Evolutionary conservation across 2,329 filamentous ascomycete genomes (phyloP).

Genomic region (Colletotrichum spaethianum): DNA sequence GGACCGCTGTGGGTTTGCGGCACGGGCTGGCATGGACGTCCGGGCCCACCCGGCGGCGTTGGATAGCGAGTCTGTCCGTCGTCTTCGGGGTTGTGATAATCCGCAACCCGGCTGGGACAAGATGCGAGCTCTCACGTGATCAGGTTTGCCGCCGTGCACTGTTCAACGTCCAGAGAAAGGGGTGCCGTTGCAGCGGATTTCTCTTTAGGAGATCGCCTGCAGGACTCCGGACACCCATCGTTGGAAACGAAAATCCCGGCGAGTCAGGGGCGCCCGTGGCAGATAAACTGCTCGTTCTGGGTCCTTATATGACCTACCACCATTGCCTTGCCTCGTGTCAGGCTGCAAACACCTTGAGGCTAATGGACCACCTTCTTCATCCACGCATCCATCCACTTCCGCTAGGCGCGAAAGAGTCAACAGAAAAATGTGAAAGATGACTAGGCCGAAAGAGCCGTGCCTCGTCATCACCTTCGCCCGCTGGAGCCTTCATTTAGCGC

Average conservation of each 20-base stretch:
- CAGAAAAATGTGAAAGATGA: background rate
- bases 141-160: background rate
- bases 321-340: background rate
- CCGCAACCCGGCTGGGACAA: background rate
- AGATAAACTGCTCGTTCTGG: conserved; percentile 2
- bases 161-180: background rate
- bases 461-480: conserved; percentile 20
- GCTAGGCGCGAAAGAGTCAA: background rate
- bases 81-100: background rate
- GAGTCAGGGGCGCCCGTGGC: conserved; percentile 11
- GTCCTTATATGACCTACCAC: background rate
- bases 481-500: background rate
- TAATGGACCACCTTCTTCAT: background rate
- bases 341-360: background rate
- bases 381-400: background rate
- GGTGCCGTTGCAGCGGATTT: conserved; percentile 1
- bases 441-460: conserved; percentile 2
- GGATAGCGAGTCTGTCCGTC: background rate
- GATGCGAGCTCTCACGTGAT: background rate
- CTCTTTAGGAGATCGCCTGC: no score
- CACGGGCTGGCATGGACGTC: no score
- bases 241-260: background rate
- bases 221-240: background rate
- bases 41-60: background rate
- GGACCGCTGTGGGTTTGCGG: background rate